Conservation (phyloP, 345 rosid genomes). For the Excoecaria agallocha region DNA sequence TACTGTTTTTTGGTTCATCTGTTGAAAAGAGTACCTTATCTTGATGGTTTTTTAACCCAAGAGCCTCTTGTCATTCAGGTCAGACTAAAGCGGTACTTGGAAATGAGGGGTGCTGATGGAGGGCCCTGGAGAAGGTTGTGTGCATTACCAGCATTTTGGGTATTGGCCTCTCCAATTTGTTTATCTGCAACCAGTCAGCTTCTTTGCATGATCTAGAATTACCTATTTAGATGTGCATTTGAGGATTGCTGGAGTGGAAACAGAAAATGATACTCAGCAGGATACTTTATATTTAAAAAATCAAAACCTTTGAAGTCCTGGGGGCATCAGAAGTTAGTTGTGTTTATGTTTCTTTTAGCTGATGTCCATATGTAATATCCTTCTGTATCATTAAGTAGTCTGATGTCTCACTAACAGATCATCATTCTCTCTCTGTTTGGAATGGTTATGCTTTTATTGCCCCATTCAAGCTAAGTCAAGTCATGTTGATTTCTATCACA, state of each 20-base stretch:
- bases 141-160: constrained; percentile 99
- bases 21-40: constrained; percentile 1
- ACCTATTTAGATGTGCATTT: constrained; percentile 5
- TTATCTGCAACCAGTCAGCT: constrained; percentile 6
- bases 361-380: neutral
- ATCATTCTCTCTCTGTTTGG: constrained; percentile 9
- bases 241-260: neutral
- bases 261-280: neutral
- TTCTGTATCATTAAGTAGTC: neutral
- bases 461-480: constrained; percentile 1
- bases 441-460: constrained; percentile 1
- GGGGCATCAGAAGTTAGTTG: neutral
- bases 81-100: constrained; percentile 93
- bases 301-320: neutral
- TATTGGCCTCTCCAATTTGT: constrained; percentile 30
- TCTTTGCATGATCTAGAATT: neutral
- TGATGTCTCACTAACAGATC: constrained; percentile 1
- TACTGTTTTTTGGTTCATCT: constrained; percentile 16
- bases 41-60: constrained; percentile 14
- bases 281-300: neutral
- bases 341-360: neutral
- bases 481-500: constrained; percentile 21
- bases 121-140: constrained; percentile 98
- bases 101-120: constrained; percentile 99
- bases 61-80: constrained; percentile 48